These are phyloP conservation scores for Penicillium tannophilum DNA, from an alignment of 495 filamentous ascomycete species.

Conservation along the genomic window DNA sequence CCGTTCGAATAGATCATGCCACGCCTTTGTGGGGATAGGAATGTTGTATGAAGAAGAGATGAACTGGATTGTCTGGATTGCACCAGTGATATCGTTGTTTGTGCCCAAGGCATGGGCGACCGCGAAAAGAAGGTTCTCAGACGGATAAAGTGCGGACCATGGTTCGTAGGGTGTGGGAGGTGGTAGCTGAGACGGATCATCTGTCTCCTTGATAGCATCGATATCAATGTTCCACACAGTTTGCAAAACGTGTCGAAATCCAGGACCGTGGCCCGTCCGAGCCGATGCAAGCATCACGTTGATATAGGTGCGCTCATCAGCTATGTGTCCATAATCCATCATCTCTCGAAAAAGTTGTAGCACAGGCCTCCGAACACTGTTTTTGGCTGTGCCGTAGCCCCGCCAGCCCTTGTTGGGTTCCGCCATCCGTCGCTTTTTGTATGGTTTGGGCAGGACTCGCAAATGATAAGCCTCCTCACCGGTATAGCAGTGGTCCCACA, in stretches of 20 bases:
- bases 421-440: constrained; percentile 28
- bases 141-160: constrained; percentile 59
- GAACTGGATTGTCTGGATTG: constrained; percentile 56
- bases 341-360: constrained; percentile 52
- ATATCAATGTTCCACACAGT: constrained; percentile 63
- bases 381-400: constrained; percentile 34
- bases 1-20: constrained; percentile 62
- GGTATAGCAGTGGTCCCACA: constrained; percentile 43
- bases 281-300: constrained; percentile 57
- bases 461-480: constrained; percentile 41
- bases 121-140: constrained; percentile 52
- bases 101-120: constrained; percentile 61
- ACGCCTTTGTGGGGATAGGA: constrained; percentile 48
- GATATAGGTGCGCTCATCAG: constrained; percentile 58
- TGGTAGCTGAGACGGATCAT: constrained; percentile 27
- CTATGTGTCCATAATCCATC: constrained; percentile 43
- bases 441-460: constrained; percentile 42
- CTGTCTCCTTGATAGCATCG: constrained; percentile 33
- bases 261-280: constrained; percentile 54
- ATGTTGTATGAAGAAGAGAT: constrained; percentile 59
- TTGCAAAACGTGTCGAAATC: constrained; percentile 51
- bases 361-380: constrained; percentile 40
- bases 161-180: constrained; percentile 34
- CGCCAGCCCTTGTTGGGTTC: constrained; percentile 26
- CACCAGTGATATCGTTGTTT: constrained; percentile 57